Evolutionary conservation across 208 protist genomes (phyloP), one percentile per base, ranked within the genome.

Genomic region (Crithidia fasciculata): DNA sequence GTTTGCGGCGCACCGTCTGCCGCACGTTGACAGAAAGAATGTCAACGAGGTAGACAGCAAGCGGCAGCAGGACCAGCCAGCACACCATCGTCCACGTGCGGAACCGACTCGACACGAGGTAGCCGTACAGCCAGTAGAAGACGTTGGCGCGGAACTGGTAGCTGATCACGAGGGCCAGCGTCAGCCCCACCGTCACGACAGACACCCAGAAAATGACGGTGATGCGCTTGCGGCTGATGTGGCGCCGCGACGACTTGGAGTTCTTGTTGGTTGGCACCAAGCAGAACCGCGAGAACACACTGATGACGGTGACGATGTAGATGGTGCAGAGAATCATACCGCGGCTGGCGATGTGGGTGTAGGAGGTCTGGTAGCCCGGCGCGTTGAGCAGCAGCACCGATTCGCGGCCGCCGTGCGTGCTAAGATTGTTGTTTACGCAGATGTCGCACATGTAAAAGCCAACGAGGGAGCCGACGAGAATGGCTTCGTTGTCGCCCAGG

Each of bases 391-490:
- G 74, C 19, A 87, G 41, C 12, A 89, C 66, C 15, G 82, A 75
- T 57, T 74, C 76, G 2, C 76, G 76, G 3, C 76, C 81, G 47
- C 69, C 63, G n/a, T 87, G 68, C 37, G 78, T 63, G 50, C 63
- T 74, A 16, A 90, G 57, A 68, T 85, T 89, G 69, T 89, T 94
- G 80, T 95, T 95, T 12, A 81, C 85, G 50, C 84, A 86, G 16
- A 85, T 80, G 68, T 96, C 92, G 61, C 80, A 85, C 52, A 93
- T 69, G 80, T 92, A 91, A 65, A 95, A 95, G 5, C 90, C 92
- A 9, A 89, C 84, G 15, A 95, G 52, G 28, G 90, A 89, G 59
- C 81, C 74, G 49, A 96, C 66, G 4, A 96, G 72, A 2, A 94
- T 85, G 4, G 88, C 86, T 52, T 96, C 92, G 74, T 93, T 95